Base-by-base conservation (phyloP, 2,329 filamentous ascomycete genomes). In the Zasmidium angulare region DNA sequence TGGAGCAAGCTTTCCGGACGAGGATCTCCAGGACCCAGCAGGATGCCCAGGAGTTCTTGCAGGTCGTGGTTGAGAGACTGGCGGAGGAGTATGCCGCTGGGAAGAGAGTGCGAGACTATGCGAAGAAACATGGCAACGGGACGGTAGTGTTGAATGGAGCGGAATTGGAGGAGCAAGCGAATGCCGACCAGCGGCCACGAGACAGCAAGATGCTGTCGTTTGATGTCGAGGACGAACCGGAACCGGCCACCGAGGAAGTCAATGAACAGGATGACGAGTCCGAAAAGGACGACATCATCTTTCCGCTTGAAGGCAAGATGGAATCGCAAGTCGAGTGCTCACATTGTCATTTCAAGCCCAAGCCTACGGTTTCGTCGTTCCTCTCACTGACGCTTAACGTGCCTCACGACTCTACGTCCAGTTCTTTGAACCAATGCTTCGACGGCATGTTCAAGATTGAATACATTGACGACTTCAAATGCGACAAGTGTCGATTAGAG, bases 241-340 rank as follows among this genome's bases (percentile, higher is more conserved):
- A 47, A n/a, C 52, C 65, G 50, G 59, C 67, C 63, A 56, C 59
- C 3, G 63, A 62, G 23, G 68, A 71, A 26, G 70, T 64, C 9
- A 55, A 60, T 23, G 55, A 63, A 6, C 64, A 67, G 23, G 63
- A 68, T 17, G 63, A 75, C 65, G 70, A 77, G 70, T 58, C 72
- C 61, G 65, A 76, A 66, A 67, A 70, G 40, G 76, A 77, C 60
- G 86, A 90, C 64, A 85, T 89, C 51, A 89, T 90, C 0, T 98
- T 98, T 69, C 93, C 95, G 0, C 87, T 99, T 70, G 93, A 98
- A 76, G 95, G 95, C 59, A 88, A 85, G 72, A 86, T 95, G 60
- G 92, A 97, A 72, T 96, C 93, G n/a, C 91, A 96, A 73, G 91
- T 97, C 58, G 90, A 97, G 75, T 99, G 95, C 73, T 84, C 91